A percentile compares a stretch with the other conserved stretches of the same genome.
These are phyloP conservation scores for Cicer cuneatum DNA, from an alignment of 306 rosid species.

Conservation along the genomic window DNA sequence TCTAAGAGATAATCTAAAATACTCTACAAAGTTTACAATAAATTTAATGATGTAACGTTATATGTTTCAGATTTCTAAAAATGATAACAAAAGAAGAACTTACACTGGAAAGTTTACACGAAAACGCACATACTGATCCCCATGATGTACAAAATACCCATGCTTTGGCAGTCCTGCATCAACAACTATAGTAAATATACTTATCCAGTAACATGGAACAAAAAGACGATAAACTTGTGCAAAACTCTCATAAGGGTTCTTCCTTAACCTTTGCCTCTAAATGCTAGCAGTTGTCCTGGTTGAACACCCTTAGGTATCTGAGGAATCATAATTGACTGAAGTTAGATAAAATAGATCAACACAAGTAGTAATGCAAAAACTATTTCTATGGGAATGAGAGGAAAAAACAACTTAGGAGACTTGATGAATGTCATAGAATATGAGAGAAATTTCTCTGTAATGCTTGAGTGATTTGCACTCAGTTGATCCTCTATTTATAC, in stretches of 20 bases:
- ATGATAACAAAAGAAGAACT: conserved; percentile 25
- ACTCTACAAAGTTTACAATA: neutral
- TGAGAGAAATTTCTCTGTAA: conserved; percentile 1
- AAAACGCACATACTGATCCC: conserved; percentile 90
- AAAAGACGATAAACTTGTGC: conserved; percentile 15
- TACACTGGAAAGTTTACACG: conserved; percentile 82
- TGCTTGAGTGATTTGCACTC: conserved; percentile 20
- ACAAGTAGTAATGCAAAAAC: conserved; percentile 2
- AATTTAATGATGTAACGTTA: neutral
- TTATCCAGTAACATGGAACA: conserved; percentile 16
- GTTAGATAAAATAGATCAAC: conserved; percentile 43
- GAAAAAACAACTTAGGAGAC: neutral
- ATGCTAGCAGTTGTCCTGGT: conserved; percentile 77
- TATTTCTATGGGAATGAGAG: conserved; percentile 1
- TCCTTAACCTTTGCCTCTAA: conserved; percentile 86
- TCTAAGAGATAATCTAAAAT: conserved; percentile 5
- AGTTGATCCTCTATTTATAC: neutral
- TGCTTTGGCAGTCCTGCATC: conserved; percentile 71
- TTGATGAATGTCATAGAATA: neutral
- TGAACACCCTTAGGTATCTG: conserved; percentile 97
- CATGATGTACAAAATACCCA: conserved; percentile 72
- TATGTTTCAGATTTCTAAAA: conserved; percentile 9
- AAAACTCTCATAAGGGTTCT: conserved; percentile 34
- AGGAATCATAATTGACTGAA: conserved; percentile 47
- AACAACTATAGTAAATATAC: conserved; percentile 34